Evolutionary conservation across 495 filamentous ascomycete genomes (phyloP), one percentile per base, ranked within the genome.

Genomic region (Neurospora sp.): DNA sequence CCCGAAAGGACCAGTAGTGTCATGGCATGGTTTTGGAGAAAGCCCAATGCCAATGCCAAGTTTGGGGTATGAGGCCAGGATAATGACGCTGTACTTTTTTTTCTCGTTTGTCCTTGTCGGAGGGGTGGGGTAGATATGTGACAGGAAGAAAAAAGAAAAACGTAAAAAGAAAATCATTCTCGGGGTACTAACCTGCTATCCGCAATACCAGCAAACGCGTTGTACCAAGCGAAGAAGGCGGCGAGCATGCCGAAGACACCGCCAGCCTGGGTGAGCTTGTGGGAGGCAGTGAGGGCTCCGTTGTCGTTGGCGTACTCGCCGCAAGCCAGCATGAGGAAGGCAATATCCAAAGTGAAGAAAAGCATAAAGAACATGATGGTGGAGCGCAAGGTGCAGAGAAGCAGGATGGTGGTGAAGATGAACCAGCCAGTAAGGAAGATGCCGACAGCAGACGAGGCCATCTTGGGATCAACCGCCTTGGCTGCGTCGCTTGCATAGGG

Each of bases 311-410:
- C 79, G 75, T 93, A 89, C 81, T 96, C 91, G 71, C 85, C 87
- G 78, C 94, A 87, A 74, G 89, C 90, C 71, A 99, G 93, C 77
- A 97, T 86, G 73, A 99, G 86, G 89, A 97, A 98, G 75, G 94
- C 91, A 69, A 98, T 73, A 83, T 97, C 96, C 65, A 98, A 93
- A 74, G 89, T 90, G 85, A 98, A 93, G 90, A 98, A 99, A 20
- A 99, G 89, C 72, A 88, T 73, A 90, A 96, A 98, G 90, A 98
- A 99, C 77, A 95, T 94, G 78, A 98, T 90, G 75, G 94, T 97
- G 18, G 96, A 98, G 71, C 92, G 89, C 69, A 98, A 86, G 65
- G 96, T 98, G 89, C 92, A 95, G 81, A 98, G 77, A 45, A 97
- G 85, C 70, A 97, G 82, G 73, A 99, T 84, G 78, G 88, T 90